phyloP scores from a whole-genome alignment of 495 filamentous ascomycete genomes.

The Podospora anserina region DNA sequence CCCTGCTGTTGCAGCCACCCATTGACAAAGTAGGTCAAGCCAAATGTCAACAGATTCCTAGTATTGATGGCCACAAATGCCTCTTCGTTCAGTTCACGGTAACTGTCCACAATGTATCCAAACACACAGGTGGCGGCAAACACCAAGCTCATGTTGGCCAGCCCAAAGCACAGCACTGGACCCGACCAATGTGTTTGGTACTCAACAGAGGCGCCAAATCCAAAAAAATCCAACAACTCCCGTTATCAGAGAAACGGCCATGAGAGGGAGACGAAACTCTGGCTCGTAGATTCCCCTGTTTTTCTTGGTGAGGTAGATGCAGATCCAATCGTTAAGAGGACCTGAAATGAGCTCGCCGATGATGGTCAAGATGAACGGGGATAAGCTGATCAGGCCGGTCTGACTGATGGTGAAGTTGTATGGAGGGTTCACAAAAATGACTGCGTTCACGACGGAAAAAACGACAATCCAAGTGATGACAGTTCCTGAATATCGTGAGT shows the following conservation, averaged over 20 bases:
- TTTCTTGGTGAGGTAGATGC: slow-evolving; percentile 43
- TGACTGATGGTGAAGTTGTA: slow-evolving; percentile 53
- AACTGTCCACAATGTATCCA: slow-evolving; percentile 54
- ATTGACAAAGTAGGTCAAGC: slow-evolving; percentile 53
- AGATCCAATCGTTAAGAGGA: slow-evolving; percentile 52
- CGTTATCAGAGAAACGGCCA: slow-evolving; percentile 44
- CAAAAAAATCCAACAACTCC: slow-evolving; percentile 55
- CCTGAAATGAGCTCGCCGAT: slow-evolving; percentile 50
- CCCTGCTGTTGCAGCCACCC: slow-evolving; percentile 48
- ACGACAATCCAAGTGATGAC: slow-evolving; percentile 54
- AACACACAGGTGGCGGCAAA: slow-evolving; percentile 53
- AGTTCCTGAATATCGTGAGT: slow-evolving; percentile 22
- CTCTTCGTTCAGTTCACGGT: slow-evolving; percentile 51
- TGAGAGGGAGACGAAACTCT: slow-evolving; percentile 52
- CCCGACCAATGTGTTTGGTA: slow-evolving; percentile 53
- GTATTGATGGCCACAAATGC: slow-evolving; percentile 57
- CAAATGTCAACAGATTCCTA: slow-evolving; percentile 52
- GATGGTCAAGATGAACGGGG: slow-evolving; percentile 48
- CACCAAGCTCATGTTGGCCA: slow-evolving; percentile 53
- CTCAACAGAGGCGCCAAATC: slow-evolving; percentile 59
- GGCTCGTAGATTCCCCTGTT: slow-evolving; percentile 55
- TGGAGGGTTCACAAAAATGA: slow-evolving; percentile 48
- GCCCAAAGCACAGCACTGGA: slow-evolving; percentile 51
- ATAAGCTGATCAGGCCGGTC: slow-evolving; percentile 49
- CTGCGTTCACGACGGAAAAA: slow-evolving; percentile 51